A percentile compares a stretch with the other conserved stretches of the same genome.
These are phyloP conservation scores for Solanum verrucosum DNA, from an alignment of 257 asterid species.

Conservation along the genomic window DNA sequence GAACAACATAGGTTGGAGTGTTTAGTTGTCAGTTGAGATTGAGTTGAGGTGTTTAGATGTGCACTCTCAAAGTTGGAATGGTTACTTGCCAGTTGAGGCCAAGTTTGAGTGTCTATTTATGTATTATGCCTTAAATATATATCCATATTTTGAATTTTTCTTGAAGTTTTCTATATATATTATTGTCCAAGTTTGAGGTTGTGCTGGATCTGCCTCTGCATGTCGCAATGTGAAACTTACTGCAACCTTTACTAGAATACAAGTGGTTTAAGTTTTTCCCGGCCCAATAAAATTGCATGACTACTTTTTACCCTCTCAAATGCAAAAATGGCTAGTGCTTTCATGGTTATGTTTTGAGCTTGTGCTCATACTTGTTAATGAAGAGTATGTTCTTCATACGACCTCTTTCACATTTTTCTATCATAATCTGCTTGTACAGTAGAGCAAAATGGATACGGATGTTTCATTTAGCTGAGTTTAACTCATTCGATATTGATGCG, in stretches of 20 bases:
- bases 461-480: neutral
- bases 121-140: neutral
- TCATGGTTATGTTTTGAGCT: neutral
- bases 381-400: neutral
- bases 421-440: neutral
- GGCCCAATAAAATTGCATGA: neutral
- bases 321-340: neutral
- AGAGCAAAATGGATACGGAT: neutral
- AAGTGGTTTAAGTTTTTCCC: neutral
- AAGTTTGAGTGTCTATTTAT: neutral
- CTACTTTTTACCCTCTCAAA: neutral
- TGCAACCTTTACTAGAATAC: neutral
- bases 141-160: neutral
- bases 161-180: neutral
- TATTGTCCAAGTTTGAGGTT: neutral
- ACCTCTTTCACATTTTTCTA: neutral
- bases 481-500: neutral
- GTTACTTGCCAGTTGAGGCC: neutral
- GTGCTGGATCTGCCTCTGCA: neutral
- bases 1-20: neutral
- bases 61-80: neutral
- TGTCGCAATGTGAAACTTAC: neutral
- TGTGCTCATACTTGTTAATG: neutral
- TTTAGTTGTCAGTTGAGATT: neutral
- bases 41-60: neutral